A percentile compares a stretch with the other conserved stretches of the same genome.
Evolutionary conservation across 257 asterid genomes (phyloP).

Genomic region (Linderniella brevidens): DNA sequence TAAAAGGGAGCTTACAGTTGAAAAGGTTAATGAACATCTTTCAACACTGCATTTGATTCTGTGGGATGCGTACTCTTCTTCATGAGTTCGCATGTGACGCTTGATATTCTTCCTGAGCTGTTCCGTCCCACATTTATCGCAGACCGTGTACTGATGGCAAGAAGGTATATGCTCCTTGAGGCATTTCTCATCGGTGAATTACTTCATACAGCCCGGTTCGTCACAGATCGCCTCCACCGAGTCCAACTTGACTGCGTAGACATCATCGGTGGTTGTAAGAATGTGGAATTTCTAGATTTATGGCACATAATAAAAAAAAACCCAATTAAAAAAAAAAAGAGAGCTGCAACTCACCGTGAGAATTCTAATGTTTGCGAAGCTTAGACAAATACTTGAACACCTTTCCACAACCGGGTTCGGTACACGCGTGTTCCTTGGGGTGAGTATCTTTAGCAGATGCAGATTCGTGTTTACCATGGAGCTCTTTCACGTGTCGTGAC

Average conservation of each 20-base stretch:
- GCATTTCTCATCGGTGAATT: conserved; percentile 51
- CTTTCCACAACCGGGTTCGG: conserved; percentile 74
- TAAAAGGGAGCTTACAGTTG: conserved; percentile 31
- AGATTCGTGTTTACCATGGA: conserved; percentile 26
- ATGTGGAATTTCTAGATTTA: neutral
- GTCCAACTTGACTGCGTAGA: conserved; percentile 56
- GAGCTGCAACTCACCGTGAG: conserved; percentile 40
- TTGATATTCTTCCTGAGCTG: conserved; percentile 79
- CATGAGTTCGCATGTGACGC: conserved; percentile 65
- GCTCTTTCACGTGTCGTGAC: conserved; percentile 30
- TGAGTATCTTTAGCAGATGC: conserved; percentile 14
- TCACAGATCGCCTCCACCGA: conserved; percentile 60
- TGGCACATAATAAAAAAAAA: neutral
- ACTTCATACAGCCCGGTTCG: conserved; percentile 77
- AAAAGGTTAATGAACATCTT: conserved; percentile 43
- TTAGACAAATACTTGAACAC: conserved; percentile 49
- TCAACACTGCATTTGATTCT: conserved; percentile 39
- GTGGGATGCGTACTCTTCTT: conserved; percentile 17
- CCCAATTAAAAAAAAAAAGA: neutral
- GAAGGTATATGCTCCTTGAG: conserved; percentile 56
- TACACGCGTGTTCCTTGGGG: conserved; percentile 39
- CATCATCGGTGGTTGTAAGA: too few relatives aligned
- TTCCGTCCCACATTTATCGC: conserved; percentile 62
- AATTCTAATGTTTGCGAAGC: conserved; percentile 51
- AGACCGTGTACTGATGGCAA: conserved; percentile 48